Percentiles rank a stretch among this genome's conserved stretches.
Conservation (phyloP, 306 rosid species). For the Vachellia collinsii region DNA sequence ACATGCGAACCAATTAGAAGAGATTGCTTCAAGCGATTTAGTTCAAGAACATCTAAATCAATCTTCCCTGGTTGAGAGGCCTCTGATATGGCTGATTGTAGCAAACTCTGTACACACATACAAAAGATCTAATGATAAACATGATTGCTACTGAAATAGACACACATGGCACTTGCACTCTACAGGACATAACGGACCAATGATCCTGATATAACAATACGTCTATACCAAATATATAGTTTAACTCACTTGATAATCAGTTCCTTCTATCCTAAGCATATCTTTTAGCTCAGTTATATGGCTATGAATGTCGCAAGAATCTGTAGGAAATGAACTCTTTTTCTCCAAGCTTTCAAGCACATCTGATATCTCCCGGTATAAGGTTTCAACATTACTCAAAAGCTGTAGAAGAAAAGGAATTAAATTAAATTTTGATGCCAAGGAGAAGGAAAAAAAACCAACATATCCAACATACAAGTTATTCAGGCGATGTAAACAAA, state of each 20-base stretch:
- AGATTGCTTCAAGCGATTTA: constrained; percentile 79
- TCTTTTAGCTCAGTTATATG: constrained; percentile 72
- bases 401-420: constrained; percentile 53
- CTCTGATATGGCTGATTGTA: constrained; percentile 56
- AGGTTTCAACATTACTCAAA: constrained; percentile 66
- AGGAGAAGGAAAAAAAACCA: constrained; percentile 15
- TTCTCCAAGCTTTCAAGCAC: constrained; percentile 68
- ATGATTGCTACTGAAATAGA: constrained; percentile 22
- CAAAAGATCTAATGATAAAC: constrained; percentile 14
- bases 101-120: constrained; percentile 50
- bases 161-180: constrained; percentile 25
- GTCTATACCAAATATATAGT: constrained; percentile 11
- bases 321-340: constrained; percentile 52
- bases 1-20: constrained; percentile 80
- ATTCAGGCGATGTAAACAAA: constrained; percentile 27
- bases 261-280: constrained; percentile 66
- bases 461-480: constrained; percentile 2
- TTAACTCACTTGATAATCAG: constrained; percentile 75
- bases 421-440: constrained; percentile 27
- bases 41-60: constrained; percentile 66
- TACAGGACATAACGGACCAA: constrained; percentile 23
- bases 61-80: constrained; percentile 48
- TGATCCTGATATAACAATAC: constrained; percentile 2
- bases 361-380: constrained; percentile 76
- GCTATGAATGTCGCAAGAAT: constrained; percentile 55